Conservation (phyloP, 1,139 yeast species). For the Hyphopichia wangnamkhiaoensis region DNA sequence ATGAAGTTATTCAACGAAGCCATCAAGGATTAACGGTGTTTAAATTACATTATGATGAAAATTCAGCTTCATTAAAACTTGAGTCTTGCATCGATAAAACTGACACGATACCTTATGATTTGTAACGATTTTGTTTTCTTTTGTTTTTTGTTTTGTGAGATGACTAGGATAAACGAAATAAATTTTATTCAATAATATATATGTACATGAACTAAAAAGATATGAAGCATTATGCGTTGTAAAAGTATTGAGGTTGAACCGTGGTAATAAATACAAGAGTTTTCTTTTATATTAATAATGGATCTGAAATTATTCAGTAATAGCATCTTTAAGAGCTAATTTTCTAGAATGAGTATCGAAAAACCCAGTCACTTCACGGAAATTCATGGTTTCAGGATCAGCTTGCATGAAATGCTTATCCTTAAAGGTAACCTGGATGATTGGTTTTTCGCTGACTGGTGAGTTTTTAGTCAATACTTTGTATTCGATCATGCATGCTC, state of each 20-base stretch:
- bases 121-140: neutral
- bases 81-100: neutral
- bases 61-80: neutral
- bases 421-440: slow-evolving; percentile 73
- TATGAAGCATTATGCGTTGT: no score
- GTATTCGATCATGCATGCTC: slow-evolving; percentile 50
- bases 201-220: slow-evolving; percentile 1
- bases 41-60: neutral
- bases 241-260: no score
- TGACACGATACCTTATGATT: neutral
- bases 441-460: slow-evolving; percentile 44
- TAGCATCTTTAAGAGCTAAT: slow-evolving; percentile 65
- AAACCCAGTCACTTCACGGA: slow-evolving; percentile 55
- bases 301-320: slow-evolving; percentile 22
- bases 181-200: neutral
- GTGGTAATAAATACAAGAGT: no score
- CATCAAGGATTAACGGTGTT: neutral
- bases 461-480: slow-evolving; percentile 52
- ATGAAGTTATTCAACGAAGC: neutral
- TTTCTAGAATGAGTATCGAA: slow-evolving; percentile 74
- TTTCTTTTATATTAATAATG: no score
- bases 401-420: slow-evolving; percentile 73
- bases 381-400: slow-evolving; percentile 58
- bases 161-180: neutral
- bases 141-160: no score